Evolutionary conservation across 768 basidiomycete species (phyloP), one percentile per base, ranked within the genome.

Genomic region (Hortiboletus campestris): DNA sequence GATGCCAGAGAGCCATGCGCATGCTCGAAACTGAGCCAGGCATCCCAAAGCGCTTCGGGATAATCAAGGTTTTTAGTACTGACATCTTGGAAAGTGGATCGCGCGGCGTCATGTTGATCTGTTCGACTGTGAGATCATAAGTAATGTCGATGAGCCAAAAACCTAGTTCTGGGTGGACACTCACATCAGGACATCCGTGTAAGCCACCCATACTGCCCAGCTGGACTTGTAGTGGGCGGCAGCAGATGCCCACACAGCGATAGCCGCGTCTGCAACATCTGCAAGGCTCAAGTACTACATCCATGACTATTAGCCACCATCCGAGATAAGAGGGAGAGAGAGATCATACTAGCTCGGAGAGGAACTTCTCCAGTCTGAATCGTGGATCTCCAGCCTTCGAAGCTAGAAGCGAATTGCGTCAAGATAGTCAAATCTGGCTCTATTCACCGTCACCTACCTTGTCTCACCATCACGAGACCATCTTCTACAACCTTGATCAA

Each of bases 21-120:
- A 60, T 91, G 83, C 68, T 98, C 96, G 63, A 98, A 97, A n/a
- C 79, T 73, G 17, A 86, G 65, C 90, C 92, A 96, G 1, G 90
- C 87, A 52, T 94, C 91, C 86, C 91, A 96, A 9, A 98, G 75
- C 11, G 87, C 89, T 70, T 99, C 96, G 0, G 97, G 94, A 88
- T 94, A 98, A 71, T 99, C 96, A 38, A 98, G 63, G 47, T 86
- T 83, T 67, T 88, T 89, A 42, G 77, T 75, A 29, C 84, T 80
- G 5, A 89, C 76, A 56, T 86, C 84, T 40, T 75, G 71, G 68
- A 91, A 96, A 8, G 84, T 74, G 22, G 79, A 75, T 39, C 93
- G 84, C 3, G 88, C 89, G 44, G 81, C 74, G 16, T 84, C 79
- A 49, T 83, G 74, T 60, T 75, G 75, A 55, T 79, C 76, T 35